Conservation (phyloP, 2,329 filamentous ascomycete species). For the Arthrobotrys sinensis region DNA sequence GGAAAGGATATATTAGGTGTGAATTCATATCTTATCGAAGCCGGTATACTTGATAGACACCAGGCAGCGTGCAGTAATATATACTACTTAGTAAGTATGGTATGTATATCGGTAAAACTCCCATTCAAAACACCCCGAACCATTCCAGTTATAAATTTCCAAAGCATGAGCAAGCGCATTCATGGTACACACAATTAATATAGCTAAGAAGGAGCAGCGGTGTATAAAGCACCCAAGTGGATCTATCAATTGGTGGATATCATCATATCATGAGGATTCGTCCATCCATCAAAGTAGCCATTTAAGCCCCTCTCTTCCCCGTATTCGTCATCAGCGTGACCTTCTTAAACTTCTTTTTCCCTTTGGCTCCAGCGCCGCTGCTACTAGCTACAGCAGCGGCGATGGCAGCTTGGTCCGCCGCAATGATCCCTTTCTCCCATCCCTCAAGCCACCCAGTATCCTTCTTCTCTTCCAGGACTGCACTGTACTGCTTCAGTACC, state of each 20-base stretch:
- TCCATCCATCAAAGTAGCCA: not conserved
- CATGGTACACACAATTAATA: constrained; percentile 6
- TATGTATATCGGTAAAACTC: constrained; percentile 11
- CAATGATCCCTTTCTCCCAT: constrained; percentile 82
- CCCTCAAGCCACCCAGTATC: constrained; percentile 85
- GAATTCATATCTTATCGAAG: too few relatives aligned
- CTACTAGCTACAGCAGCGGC: constrained; percentile 60
- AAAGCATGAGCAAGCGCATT: constrained; percentile 7
- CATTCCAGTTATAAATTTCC: constrained; percentile 1
- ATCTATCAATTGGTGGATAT: too few relatives aligned
- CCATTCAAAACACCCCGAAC: not conserved
- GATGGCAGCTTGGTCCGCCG: constrained; percentile 73
- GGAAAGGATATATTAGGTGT: too few relatives aligned
- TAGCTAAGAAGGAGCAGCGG: not conserved
- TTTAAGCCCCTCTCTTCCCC: constrained; percentile 67
- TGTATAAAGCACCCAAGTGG: not conserved
- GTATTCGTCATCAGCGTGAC: constrained; percentile 80
- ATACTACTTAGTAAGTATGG: not conserved
- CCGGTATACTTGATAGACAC: too few relatives aligned
- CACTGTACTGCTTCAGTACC: not conserved
- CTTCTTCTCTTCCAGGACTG: constrained; percentile 57
- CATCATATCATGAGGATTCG: too few relatives aligned
- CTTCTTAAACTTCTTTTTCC: constrained; percentile 81
- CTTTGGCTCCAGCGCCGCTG: constrained; percentile 67
- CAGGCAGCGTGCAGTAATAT: too few relatives aligned